These are phyloP conservation scores for Monosporascus sp. DNA, from an alignment of 2,329 filamentous ascomycete species.

Conservation along the genomic window DNA sequence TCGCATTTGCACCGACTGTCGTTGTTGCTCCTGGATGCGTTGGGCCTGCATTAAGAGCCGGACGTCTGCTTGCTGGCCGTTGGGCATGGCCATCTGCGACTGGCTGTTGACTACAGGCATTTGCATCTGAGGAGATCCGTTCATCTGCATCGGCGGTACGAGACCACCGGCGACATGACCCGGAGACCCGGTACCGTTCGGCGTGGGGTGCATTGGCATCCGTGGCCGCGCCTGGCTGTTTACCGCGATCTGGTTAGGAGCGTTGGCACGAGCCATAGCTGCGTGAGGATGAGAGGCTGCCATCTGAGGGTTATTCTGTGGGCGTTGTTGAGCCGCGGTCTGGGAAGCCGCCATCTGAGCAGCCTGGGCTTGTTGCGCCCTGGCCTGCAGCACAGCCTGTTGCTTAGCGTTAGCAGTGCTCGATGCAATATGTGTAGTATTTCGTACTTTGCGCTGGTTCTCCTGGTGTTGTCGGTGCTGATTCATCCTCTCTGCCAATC, in stretches of 20 bases:
- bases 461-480: conserved; percentile 49
- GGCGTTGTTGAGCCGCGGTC: conserved; percentile 28
- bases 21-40: conserved; percentile 61
- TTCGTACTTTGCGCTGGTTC: conserved; percentile 48
- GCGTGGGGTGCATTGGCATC: conserved; percentile 49
- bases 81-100: conserved; percentile 53
- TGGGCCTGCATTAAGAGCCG: conserved; percentile 58
- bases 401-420: conserved; percentile 20
- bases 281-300: conserved; percentile 27
- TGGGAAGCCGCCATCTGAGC: conserved; percentile 40
- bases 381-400: conserved; percentile 40
- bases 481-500: conserved; percentile 54
- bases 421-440: conserved; percentile 11
- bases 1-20: conserved; percentile 44
- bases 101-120: conserved; percentile 57
- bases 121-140: conserved; percentile 63
- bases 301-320: conserved; percentile 31
- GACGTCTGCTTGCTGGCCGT: conserved; percentile 40
- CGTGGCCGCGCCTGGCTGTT: conserved; percentile 43
- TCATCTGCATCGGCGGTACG: conserved; percentile 53
- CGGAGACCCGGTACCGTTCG: conserved; percentile 42
- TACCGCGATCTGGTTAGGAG: conserved; percentile 39
- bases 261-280: conserved; percentile 34
- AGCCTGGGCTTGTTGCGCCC: conserved; percentile 38
- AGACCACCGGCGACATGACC: conserved; percentile 46